Base-by-base conservation (phyloP, 2,329 filamentous ascomycete genomes). In the Fusarium sp. region DNA sequence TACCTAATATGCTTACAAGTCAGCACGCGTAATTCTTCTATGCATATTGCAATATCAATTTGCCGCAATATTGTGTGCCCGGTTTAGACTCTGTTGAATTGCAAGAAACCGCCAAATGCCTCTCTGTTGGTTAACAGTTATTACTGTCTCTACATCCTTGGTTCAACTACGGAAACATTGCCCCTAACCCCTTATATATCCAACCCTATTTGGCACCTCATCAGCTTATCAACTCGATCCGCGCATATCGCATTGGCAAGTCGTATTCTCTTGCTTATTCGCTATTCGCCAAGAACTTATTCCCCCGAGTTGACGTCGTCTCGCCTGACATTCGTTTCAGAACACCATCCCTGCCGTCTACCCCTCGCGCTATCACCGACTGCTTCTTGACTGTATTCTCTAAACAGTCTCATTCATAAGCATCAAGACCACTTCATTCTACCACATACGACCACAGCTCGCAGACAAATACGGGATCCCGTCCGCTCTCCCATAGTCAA, bases 201-300 rank as follows among this genome's bases (percentile, higher is more conserved):
- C 27, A 29, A 13, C 27, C 27, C 9, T 10, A 4, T 9, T 13
- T 13, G 17, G 15, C 13, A 21, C 17, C 36, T 27, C 53, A 11
- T 47, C 56, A 47, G 56, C 56, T 47, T 47, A 59, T 59, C 56
- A 58, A 31, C 31, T 27, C 23, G 25, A 29, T 37, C 17, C 49
- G 47, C 49, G 49, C 36, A 43, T 15, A 32, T 42, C 9, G 35
- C 37, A 52, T 52, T 44, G 39, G 46, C 35, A 7, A 27, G 35
- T 32, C 53, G 21, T 42, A 41, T 29, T 33, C 47, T 53, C n/a
- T 33, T 15, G 37, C 25, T 25, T 33, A 42, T 33, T 59, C 54
- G 56, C 55, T 33, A 42, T 33, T 59, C 54, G 56, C 55, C 37
- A 32, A 42, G 25, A 45, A 9, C 36, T 37, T 29, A 35, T 27